Evolutionary conservation across 2,329 filamentous ascomycete genomes (phyloP), one percentile per base, ranked within the genome.

Genomic region (Microsporum audouinii): DNA sequence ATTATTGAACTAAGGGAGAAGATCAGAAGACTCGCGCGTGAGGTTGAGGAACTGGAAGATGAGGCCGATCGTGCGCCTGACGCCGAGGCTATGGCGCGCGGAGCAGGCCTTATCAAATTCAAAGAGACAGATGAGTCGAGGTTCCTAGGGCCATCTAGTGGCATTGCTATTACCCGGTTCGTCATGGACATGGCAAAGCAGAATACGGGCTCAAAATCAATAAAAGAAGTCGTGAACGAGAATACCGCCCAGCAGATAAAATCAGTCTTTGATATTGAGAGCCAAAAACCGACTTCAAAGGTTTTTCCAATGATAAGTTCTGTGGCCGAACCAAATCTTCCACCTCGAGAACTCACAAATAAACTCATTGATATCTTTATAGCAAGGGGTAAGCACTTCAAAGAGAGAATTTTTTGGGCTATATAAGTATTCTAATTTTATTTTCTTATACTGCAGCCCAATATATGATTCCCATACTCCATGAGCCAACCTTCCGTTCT

Each of bases 161-260:
- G 92, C 63, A 96, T 96, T 68, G 89, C 91, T 70, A 95, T 97
- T 78, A 95, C 91, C 10, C 85, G 92, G 34, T 81, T 97, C 66
- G 86, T 99, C 8, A 96, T 99, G 88, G 91, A 96, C 72, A 85
- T 96, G 74, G 92, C 92, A 59, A 97, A 96, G 76, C 87, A 91
- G 65, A 95, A 92, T 69, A 95, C 91, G 31, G 88, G 94, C 69
- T 88, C 90, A 3, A 89, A 91, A 73, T 90, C 87, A 66, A 96
- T 97, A 71, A 91, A 90, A 62, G 91, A 96, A 67, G 85, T 97
- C 57, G 89, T 96, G 36, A 89, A 91, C 2, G 88, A 91, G 82
- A 71, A 84, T 76, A 73, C 84, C 73, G 70, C 85, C 76, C 76
- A 84, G 78, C 77, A 84, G 71, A 79, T 88, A 77, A 80, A 87